Base-by-base conservation (phyloP, 1,284 basidiomycete genomes). In the Fomitiporia mediterranea region DNA sequence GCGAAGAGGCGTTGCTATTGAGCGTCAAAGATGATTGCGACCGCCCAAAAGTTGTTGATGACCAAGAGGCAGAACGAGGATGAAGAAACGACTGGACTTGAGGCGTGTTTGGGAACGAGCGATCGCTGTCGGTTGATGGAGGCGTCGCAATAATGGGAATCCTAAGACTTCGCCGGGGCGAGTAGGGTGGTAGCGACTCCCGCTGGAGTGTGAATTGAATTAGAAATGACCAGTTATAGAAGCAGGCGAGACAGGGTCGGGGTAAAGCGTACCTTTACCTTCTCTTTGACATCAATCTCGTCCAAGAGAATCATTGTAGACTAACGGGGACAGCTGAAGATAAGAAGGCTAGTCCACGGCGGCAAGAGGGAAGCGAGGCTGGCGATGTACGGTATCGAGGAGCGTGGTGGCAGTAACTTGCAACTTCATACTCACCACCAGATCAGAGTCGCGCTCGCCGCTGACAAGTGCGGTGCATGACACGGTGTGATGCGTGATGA, bases 141-240 rank as follows among this genome's bases (percentile, higher is more conserved):
- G 40, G 28, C 13, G 19, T 11, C 15, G 44, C 13, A 38, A 37
- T 25, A 21, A 30, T 40, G 23, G 43, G 34, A 8, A 37, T 27
- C n/a, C 38, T 27, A 8, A 49, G 35, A n/a, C 28, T 38, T 28
- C 50, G 50, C 21, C 53, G 19, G n/a, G 53, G 53, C 13, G 56
- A 57, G 43, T 57, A 57, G 15, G 56, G 56, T n/a, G 56, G 56
- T 3, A 57, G 50, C 19, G 56, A 48, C 17, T 57, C 56, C 25
- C 56, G 39, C 42, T 51, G 23, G n/a, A 40, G 21, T 25, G 27
- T 17, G 13, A 19, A 42, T 15, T 11, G 25, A 46, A 4, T 6
- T 17, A 13, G 39, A 21, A 37, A 17, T 19, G 11, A 43, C 27
- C 8, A n/a, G n/a, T n/a, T n/a, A 39, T 30, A 28, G 28, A 17